Base-by-base conservation (phyloP, 768 basidiomycete genomes). In the Lepiota subincarnata region DNA sequence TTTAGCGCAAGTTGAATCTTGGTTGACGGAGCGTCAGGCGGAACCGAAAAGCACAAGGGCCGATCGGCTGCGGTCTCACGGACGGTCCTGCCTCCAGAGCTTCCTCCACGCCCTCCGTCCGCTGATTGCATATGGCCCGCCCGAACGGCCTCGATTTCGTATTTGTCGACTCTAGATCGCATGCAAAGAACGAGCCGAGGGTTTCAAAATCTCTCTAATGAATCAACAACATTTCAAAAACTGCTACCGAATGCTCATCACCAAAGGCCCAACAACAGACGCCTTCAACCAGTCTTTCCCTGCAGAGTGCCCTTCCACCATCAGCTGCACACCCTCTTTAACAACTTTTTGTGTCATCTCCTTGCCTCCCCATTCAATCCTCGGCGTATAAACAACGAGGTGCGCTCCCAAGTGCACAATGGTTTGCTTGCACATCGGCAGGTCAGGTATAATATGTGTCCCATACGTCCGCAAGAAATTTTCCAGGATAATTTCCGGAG, bases 371-470 rank as follows among this genome's bases (percentile, higher is more conserved):
- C 84, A 86, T 2, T 65, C 58, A 4, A 70, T 57, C 1, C 81
- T 71, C 6, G 81, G 75, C 7, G 81, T 82, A 61, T 69, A 72
- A 3, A 75, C 71, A 8, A 78, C 75, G 34, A 80, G 63, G 64
- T 88, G 86, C 11, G 72, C 73, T 0, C 84, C 86, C 43, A 76
- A 68, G 48, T 84, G 84, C 4, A 69, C 62, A 42, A 76, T 39
- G 10, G 79, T 72, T 7, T 61, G 62, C 24, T 68, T 63, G 22
- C 70, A 71, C 5, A 71, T 56, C 13, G 72, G 63, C 5, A 58
- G 60, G 6, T 60, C 62, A 19, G 70, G 65, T 13, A 34, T 57
- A 22, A 47, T 57, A 35, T 56, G 60, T 31, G 62, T 62, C 35
- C 67, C 64, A 58, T 86, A 87, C 36, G 69, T 68, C 8, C 56